Evolutionary conservation across 2,329 filamentous ascomycete species (phyloP).

Genomic region (Verticillium alfalfae): DNA sequence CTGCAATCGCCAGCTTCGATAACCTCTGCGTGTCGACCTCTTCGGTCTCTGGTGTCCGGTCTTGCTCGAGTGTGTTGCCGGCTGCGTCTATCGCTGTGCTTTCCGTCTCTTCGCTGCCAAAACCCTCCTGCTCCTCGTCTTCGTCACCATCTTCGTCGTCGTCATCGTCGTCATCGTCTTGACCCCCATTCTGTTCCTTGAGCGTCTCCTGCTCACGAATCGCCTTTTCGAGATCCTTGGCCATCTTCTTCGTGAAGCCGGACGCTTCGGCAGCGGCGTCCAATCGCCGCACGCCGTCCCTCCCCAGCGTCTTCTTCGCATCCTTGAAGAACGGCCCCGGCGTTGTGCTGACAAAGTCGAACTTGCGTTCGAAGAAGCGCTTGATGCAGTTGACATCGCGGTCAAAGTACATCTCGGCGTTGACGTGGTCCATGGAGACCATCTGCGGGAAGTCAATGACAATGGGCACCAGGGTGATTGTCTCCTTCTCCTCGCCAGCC

Average conservation of each 20-base stretch:
- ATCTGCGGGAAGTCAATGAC: constrained; percentile 98
- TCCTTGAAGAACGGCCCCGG: constrained; percentile 82
- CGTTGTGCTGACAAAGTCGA: constrained; percentile 77
- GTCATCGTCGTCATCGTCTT: constrained; percentile 20
- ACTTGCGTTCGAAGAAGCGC: constrained; percentile 83
- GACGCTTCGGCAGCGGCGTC: constrained; percentile 89
- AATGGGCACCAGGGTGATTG: constrained; percentile 64
- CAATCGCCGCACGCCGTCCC: constrained; percentile 61
- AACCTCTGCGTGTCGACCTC: constrained; percentile 11
- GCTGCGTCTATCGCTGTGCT: not conserved
- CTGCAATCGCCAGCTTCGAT: constrained; percentile 8
- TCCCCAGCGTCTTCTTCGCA: constrained; percentile 67
- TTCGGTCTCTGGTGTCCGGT: constrained; percentile 16
- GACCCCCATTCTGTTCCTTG: constrained; percentile 28
- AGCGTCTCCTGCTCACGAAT: constrained; percentile 69
- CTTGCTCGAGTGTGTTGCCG: not conserved
- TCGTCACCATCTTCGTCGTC: constrained; percentile 17
- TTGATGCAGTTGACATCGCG: constrained; percentile 94
- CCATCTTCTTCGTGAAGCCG: constrained; percentile 95
- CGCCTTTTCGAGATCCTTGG: constrained; percentile 86
- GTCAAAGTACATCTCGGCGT: constrained; percentile 97
- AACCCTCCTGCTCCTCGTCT: constrained; percentile 14
- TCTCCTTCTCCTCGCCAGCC: constrained; percentile 33
- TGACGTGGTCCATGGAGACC: constrained; percentile 88
- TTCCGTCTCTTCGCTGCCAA: constrained; percentile 13